Percentiles rank a stretch among this genome's conserved stretches.
These are phyloP conservation scores for Salisapilia sapeloensis DNA, from an alignment of 352 stramenopile species.

Conservation along the genomic window DNA sequence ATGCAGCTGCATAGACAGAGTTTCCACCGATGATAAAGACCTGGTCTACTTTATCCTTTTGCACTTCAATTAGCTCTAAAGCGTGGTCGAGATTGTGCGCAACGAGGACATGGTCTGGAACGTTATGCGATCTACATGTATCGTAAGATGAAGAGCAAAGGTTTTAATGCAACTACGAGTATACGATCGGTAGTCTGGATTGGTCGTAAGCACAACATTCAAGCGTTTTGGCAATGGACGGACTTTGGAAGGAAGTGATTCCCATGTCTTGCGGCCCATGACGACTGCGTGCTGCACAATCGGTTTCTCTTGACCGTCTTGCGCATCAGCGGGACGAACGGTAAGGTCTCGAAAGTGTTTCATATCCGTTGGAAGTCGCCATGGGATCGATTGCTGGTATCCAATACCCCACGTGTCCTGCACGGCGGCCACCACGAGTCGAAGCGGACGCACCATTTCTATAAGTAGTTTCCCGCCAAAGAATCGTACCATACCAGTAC, in stretches of 20 bases:
- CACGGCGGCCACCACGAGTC: conserved; percentile 78
- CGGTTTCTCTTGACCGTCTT: background rate
- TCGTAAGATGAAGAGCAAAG: background rate
- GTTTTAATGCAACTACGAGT: conserved; percentile 1
- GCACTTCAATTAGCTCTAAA: conserved; percentile 58
- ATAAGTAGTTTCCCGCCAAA: background rate
- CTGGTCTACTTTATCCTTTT: conserved; percentile 65
- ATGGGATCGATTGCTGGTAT: conserved; percentile 80
- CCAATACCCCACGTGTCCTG: conserved; percentile 81
- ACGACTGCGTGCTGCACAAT: conserved; percentile 90
- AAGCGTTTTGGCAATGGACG: conserved; percentile 87
- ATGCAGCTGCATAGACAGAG: conserved; percentile 88
- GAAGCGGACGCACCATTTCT: conserved; percentile 19
- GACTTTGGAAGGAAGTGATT: conserved; percentile 94
- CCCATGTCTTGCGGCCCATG: conserved; percentile 99
- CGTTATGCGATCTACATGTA: conserved; percentile 4
- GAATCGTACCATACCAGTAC: no score
- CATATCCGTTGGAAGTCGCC: conserved; percentile 91
- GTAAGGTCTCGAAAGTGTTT: conserved; percentile 94
- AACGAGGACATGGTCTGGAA: conserved; percentile 74
- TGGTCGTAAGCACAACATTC: conserved; percentile 93
- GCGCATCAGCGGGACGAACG: conserved; percentile 10
- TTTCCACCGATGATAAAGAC: conserved; percentile 96
- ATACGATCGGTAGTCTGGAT: conserved; percentile 22
- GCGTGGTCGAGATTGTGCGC: conserved; percentile 84